These are phyloP conservation scores for Crithidia sp. DNA, from an alignment of 208 protist genomes.

Conservation along the genomic window DNA sequence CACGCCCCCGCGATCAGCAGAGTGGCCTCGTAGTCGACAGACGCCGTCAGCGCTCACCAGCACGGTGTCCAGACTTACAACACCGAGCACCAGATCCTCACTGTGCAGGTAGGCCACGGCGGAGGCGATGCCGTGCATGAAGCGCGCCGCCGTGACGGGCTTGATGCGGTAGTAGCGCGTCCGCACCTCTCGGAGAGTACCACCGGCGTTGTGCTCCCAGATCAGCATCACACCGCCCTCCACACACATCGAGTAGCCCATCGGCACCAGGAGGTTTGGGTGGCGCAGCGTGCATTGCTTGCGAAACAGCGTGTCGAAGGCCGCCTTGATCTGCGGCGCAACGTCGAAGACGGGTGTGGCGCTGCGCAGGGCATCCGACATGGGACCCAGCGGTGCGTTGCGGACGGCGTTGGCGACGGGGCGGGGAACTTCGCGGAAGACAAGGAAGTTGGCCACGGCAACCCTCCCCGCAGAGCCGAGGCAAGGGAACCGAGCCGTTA, in stretches of 20 bases:
- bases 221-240: slow-evolving; percentile 25
- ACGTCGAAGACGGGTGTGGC: neutral
- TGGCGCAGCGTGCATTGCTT: slow-evolving; percentile 16
- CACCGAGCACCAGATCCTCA: slow-evolving; percentile 57
- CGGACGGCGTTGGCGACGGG: slow-evolving; percentile 4
- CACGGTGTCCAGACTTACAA: slow-evolving; percentile 65
- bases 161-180: slow-evolving; percentile 28
- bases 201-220: slow-evolving; percentile 44
- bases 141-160: slow-evolving; percentile 40
- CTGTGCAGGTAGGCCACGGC: slow-evolving; percentile 65
- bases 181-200: slow-evolving; percentile 35
- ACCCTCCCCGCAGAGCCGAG: neutral
- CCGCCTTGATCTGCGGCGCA: neutral
- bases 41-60: slow-evolving; percentile 57
- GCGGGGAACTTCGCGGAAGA: neutral
- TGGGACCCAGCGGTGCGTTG: neutral
- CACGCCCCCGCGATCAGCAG: neutral
- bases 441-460: neutral
- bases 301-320: slow-evolving; percentile 1
- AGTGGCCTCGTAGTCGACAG: slow-evolving; percentile 67
- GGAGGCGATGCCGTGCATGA: slow-evolving; percentile 45
- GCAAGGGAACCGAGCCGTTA: too few species aligned
- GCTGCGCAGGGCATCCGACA: slow-evolving; percentile 8
- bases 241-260: slow-evolving; percentile 7
- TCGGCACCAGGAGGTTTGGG: slow-evolving; percentile 10